Percentiles rank a stretch among this genome's conserved stretches.
These are phyloP conservation scores for Wickerhamia fluorescens DNA, from an alignment of 805 yeast genomes.

Conservation along the genomic window DNA sequence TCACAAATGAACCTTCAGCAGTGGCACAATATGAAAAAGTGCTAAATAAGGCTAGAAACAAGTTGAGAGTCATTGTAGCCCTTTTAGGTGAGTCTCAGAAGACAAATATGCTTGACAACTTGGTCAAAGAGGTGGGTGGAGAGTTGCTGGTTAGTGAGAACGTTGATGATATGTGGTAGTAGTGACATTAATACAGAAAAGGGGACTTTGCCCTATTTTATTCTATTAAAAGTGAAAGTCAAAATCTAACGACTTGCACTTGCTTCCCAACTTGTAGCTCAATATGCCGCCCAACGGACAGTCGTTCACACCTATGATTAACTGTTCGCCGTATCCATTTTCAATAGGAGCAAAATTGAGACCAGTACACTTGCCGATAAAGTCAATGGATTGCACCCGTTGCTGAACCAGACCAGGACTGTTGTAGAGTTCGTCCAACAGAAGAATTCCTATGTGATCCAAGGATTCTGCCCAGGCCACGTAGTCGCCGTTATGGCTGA, in stretches of 20 bases:
- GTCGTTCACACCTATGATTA: conserved; percentile 51
- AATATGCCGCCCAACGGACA: conserved; percentile 51
- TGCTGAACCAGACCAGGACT: conserved; percentile 8
- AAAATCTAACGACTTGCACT: conserved; percentile 30
- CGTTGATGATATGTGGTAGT: conserved; percentile 38
- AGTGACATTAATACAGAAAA: not conserved
- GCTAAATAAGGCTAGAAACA: conserved; percentile 52
- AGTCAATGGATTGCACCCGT: conserved; percentile 43
- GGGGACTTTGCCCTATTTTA: not conserved
- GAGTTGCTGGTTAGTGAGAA: conserved; percentile 28
- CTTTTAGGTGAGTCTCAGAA: conserved; percentile 25
- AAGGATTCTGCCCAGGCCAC: conserved; percentile 53
- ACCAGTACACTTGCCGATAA: conserved; percentile 56
- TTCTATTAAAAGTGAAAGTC: conserved; percentile 24
- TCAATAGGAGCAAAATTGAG: conserved; percentile 40
- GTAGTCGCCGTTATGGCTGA: conserved; percentile 38
- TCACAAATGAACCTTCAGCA: conserved; percentile 43
- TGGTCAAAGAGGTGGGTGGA: conserved; percentile 34
- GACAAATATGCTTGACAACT: conserved; percentile 21
- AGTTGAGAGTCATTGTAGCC: conserved; percentile 45
- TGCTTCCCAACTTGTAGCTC: conserved; percentile 36
- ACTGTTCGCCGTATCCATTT: conserved; percentile 37
- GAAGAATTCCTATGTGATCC: conserved; percentile 49
- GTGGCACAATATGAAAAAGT: conserved; percentile 50
- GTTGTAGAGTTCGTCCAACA: conserved; percentile 22